Evolutionary conservation across 2,329 filamentous ascomycete genomes (phyloP), one percentile per base, ranked within the genome.

Genomic region (Hypoxylon sp.): DNA sequence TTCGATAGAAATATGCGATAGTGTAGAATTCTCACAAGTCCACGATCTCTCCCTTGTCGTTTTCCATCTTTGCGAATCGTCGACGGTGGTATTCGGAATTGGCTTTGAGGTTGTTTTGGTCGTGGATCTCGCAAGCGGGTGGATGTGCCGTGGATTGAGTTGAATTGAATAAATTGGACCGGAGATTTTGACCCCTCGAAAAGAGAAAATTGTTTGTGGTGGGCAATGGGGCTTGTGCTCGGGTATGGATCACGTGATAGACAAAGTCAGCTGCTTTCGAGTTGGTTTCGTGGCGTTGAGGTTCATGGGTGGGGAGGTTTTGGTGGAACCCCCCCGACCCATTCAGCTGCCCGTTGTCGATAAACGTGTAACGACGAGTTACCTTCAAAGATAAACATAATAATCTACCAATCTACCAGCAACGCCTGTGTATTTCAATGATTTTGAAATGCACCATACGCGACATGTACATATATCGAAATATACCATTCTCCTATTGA

Each of bases 11-110:
- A 38, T 36, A 17, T 14, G 1, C 4, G 21, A 14, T 48, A 10
- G 1, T 17, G 36, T 17, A 45, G 46, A 63, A 74, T 75, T 85
- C 91, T 85, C 91, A 97, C 93, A 97, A 94, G 88, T 98, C 95
- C 85, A 98, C 96, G 87, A 98, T 94, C 86, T 98, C 94, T 88
- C 95, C 95, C 87, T 94, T 94, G 89, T 98, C 96, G 94, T 99
- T 99, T 90, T 99, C 96, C 96, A 98, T 99, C 86, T 89, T 94
- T 81, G 80, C 84, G 80, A 74, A 74, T 80, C 74, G 65, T 74
- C 69, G 73, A 69, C 73, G 77, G 75, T 74, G 72, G 73, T 72
- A 69, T 68, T 70, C 68, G 73, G 74, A 75, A 60, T 49, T 52
- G 63, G 53, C n/a, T 61, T 45, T 51, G 60, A 69, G 75, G 73